Conservation (phyloP, 2,329 filamentous ascomycete species). For the Fusarium irregulare region DNA sequence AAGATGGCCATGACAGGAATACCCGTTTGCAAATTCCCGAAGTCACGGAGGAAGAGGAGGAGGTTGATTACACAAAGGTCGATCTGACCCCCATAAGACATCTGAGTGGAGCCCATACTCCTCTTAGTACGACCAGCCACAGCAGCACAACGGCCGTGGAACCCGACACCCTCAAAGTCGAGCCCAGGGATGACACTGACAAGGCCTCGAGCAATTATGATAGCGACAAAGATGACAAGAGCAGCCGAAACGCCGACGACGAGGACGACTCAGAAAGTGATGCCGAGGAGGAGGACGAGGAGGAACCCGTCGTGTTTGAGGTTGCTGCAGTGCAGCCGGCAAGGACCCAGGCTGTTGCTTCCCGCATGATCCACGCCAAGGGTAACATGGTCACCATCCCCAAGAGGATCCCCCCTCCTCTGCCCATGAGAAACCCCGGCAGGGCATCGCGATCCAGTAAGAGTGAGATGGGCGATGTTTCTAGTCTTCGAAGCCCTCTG, state of each 20-base stretch:
- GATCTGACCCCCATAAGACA: constrained; percentile 63
- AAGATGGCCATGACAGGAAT: constrained; percentile 60
- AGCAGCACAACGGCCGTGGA: constrained; percentile 36
- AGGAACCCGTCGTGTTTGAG: constrained; percentile 77
- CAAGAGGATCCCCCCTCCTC: constrained; percentile 79
- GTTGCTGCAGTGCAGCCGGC: constrained; percentile 69
- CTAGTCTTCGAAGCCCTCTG: constrained; percentile 61
- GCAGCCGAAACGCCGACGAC: constrained; percentile 44
- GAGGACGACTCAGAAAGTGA: constrained; percentile 42
- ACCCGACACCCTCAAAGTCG: constrained; percentile 39
- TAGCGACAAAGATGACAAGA: constrained; percentile 43
- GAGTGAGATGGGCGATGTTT: constrained; percentile 69
- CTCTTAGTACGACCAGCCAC: constrained; percentile 39
- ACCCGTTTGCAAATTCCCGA: constrained; percentile 55
- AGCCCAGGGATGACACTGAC: constrained; percentile 40
- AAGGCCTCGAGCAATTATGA: constrained; percentile 44
- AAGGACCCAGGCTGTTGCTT: constrained; percentile 66
- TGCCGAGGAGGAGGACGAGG: constrained; percentile 46
- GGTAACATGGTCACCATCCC: constrained; percentile 87
- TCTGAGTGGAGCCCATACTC: constrained; percentile 51
- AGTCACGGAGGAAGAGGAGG: constrained; percentile 59
- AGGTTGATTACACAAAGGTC: constrained; percentile 70
- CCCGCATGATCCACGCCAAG: constrained; percentile 75
- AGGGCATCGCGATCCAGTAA: constrained; percentile 64
- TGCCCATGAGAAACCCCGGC: constrained; percentile 82